Conservation (phyloP, 331 rosid species). For the Stylosanthes scabra region DNA sequence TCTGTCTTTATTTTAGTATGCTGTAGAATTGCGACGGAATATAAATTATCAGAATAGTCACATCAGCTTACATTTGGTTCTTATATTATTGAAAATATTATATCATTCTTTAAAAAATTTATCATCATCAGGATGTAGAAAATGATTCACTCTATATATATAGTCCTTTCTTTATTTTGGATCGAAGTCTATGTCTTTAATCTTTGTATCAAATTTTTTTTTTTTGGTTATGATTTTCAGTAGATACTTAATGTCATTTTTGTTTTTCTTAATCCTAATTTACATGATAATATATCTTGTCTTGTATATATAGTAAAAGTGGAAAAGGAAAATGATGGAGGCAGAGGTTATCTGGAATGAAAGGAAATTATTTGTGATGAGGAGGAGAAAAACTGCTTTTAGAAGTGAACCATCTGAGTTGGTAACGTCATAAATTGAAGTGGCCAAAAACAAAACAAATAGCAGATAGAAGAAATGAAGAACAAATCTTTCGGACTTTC, state of each 20-base stretch:
- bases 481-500: neutral
- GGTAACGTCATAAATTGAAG: constrained; percentile 47
- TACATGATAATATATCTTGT: too few species aligned
- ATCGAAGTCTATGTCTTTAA: too few species aligned
- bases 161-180: neutral
- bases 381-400: constrained; percentile 40
- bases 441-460: constrained; percentile 20
- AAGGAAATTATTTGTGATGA: constrained; percentile 6
- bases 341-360: neutral
- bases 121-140: neutral
- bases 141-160: neutral
- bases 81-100: neutral
- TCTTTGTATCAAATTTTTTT: too few species aligned
- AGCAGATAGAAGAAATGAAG: neutral
- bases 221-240: too few species aligned
- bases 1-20: too few species aligned
- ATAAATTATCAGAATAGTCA: too few species aligned
- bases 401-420: constrained; percentile 50
- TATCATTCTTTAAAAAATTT: neutral
- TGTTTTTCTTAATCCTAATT: too few species aligned
- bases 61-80: too few species aligned
- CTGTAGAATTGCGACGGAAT: too few species aligned
- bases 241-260: too few species aligned
- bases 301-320: too few species aligned
- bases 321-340: neutral